Evolutionary conservation across 164 flowering plant genomes (phyloP).

Genomic region (Cinnamomum micranthum): DNA sequence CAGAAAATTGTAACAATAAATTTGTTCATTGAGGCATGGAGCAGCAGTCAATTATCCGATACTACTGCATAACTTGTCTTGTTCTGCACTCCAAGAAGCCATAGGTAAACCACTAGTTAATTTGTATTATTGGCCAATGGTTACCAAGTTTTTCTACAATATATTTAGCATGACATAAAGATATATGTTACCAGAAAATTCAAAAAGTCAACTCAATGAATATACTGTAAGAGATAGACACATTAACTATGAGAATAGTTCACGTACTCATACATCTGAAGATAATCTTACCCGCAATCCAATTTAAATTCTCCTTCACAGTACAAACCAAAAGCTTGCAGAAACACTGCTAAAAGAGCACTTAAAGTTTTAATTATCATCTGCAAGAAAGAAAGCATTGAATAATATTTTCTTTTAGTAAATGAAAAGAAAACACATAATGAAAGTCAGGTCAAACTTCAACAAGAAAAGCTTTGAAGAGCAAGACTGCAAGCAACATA

Average conservation of each 20-base stretch:
- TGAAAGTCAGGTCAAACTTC: neutral
- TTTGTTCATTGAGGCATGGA: too few species aligned
- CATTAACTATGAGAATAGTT: neutral
- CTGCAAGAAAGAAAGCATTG: constrained; percentile 32
- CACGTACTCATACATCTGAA: too few species aligned
- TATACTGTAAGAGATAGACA: neutral
- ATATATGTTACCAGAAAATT: too few species aligned
- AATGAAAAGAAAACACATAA: neutral
- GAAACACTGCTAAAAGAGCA: constrained; percentile 74
- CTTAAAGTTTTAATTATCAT: constrained; percentile 82
- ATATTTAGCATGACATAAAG: too few species aligned
- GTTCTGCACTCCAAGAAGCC: too few species aligned
- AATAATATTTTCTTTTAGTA: neutral
- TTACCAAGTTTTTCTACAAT: too few species aligned
- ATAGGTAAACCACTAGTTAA: too few species aligned
- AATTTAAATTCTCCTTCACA: constrained; percentile 95
- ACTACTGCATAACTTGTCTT: too few species aligned
- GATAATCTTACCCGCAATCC: constrained; percentile 74
- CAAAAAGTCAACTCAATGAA: neutral
- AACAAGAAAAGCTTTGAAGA: neutral
- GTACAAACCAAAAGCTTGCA: constrained; percentile 79
- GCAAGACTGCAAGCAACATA: constrained; percentile 35
- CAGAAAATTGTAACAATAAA: too few species aligned
- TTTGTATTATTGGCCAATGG: too few species aligned
- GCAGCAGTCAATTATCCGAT: too few species aligned